Evolutionary conservation across 2,329 filamentous ascomycete species (phyloP).

Genomic region (Colletotrichum sp.): DNA sequence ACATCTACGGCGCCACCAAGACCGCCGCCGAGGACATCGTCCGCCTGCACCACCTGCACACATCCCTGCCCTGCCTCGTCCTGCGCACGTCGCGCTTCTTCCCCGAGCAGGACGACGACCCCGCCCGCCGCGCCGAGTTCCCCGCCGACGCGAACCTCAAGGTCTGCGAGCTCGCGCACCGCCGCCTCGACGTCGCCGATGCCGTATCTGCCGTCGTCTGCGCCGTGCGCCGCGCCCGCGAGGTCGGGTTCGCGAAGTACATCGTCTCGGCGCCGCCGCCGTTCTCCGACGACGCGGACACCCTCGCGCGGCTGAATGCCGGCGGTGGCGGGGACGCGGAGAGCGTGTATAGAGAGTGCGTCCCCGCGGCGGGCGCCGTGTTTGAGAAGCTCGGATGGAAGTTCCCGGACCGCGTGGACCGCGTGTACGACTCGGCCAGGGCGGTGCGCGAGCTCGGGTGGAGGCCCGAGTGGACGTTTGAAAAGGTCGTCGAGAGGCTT

Average conservation of each 20-base stretch:
- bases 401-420: slow-evolving; percentile 42
- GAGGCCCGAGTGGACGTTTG: slow-evolving; percentile 47
- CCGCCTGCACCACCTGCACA: slow-evolving; percentile 42
- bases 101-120: slow-evolving; percentile 52
- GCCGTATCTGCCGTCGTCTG: slow-evolving; percentile 45
- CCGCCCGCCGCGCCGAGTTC: slow-evolving; percentile 34
- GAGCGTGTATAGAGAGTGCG: slow-evolving; percentile 30
- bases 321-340: slow-evolving; percentile 26
- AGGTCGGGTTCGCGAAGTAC: slow-evolving; percentile 43
- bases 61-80: slow-evolving; percentile 43
- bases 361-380: slow-evolving; percentile 31
- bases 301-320: slow-evolving; percentile 37
- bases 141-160: slow-evolving; percentile 48
- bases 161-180: slow-evolving; percentile 51
- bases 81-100: slow-evolving; percentile 55
- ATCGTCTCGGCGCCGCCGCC: slow-evolving; percentile 49
- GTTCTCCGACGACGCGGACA: slow-evolving; percentile 33
- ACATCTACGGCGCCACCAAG: slow-evolving; percentile 56
- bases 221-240: slow-evolving; percentile 37
- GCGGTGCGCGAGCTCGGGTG: slow-evolving; percentile 47
- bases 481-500: slow-evolving; percentile 37
- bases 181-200: slow-evolving; percentile 48
- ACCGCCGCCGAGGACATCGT: slow-evolving; percentile 54
- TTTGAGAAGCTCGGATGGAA: slow-evolving; percentile 40
- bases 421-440: slow-evolving; percentile 50